Base-by-base conservation (phyloP, 768 basidiomycete species). In the Trichaptum fuscoviolaceum region DNA sequence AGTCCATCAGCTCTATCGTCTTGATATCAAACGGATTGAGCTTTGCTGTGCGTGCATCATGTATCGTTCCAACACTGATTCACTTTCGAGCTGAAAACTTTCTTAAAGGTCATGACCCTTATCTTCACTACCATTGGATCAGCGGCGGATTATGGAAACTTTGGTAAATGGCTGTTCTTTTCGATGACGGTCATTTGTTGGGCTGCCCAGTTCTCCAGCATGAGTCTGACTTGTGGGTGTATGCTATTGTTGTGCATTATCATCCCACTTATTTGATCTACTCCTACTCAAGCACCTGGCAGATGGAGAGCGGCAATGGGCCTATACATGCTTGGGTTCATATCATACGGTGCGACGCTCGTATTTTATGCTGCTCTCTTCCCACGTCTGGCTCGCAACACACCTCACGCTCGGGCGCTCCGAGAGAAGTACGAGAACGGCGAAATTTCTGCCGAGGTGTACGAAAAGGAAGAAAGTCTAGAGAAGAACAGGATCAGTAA, bases 401-500 rank as follows among this genome's bases (percentile, higher is more conserved):
- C 92, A 0, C 75, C 81, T 2, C 87, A 84, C 69, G 79, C 91
- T 4, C 83, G 87, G 17, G 74, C 74, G 1, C 75, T 92, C 2
- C 78, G 81, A 36, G 83, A 82, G 62, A 83, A 80, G 69, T 87
- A 83, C 65, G 87, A 88, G 62, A 79, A 78, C 0, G 88, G 89
- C 0, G 84, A 88, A 67, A 85, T 88, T 12, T 70, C 79, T 0
- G 75, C 77, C 17, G 88, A 88, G 64, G 87, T 83, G 68, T 92
- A 89, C 69, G 92, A 93, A 71, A 72, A 69, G 20, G 91, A 91
- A 71, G 91, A 93, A 71, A 90, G 88, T 35, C 71, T 93, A 58
- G 90, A 93, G 77, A 92, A 92, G 82, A 95, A 92, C 68, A 78
- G 87, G 68, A 90, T 95, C 66, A 91, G 92, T 72, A 93, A 92